Base-by-base conservation (phyloP, 148 eudicot species). In the Cornus controversa region DNA sequence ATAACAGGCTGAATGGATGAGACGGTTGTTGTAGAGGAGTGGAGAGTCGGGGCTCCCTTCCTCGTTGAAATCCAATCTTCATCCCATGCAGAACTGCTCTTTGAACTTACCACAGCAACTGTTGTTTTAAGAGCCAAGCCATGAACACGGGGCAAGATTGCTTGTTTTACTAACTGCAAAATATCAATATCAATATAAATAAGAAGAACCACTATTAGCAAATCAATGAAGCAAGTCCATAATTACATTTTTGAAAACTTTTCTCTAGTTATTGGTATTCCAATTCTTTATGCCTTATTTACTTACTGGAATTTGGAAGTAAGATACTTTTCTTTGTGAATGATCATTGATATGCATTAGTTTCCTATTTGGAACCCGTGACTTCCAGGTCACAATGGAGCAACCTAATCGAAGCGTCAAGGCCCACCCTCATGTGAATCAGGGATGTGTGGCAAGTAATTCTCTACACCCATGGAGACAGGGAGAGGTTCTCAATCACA, bases 41-140 rank as follows among this genome's bases (percentile, higher is more conserved):
- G 89, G 69, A 60, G 64, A 29, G 74, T 63, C 16, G 78, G 24
- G 66, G 89, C 72, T 77, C 54, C 81, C 71, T 75, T 90, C 26
- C 58, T 79, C 8, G 87, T 54, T 7, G 92, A 78, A 74, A 75
- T 62, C 99, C 99, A 96, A 80, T 93, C 94, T 83, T 89, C 97
- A 86, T 96, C 98, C 99, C 99, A 96, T 76, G 98, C 81, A 34
- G 88, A 78, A 24, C 84, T 84, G 75, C 82, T 87, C 74, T 82
- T 90, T 23, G 31, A 54, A 84, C 93, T 79, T 89, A 96, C 98
- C 77, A 97, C 98, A 83, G 99, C 99, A 80, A 96, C 97, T 68
- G 99, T 96, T 70, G 98, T 96, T 83, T 84, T 93, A 64, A 96
- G 93, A 77, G 99, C 99, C 90, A 96, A 84, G 74, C 89, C 90